phyloP scores from a whole-genome alignment of 2,329 filamentous ascomycete genomes.

The Aspergillus nomiae region DNA sequence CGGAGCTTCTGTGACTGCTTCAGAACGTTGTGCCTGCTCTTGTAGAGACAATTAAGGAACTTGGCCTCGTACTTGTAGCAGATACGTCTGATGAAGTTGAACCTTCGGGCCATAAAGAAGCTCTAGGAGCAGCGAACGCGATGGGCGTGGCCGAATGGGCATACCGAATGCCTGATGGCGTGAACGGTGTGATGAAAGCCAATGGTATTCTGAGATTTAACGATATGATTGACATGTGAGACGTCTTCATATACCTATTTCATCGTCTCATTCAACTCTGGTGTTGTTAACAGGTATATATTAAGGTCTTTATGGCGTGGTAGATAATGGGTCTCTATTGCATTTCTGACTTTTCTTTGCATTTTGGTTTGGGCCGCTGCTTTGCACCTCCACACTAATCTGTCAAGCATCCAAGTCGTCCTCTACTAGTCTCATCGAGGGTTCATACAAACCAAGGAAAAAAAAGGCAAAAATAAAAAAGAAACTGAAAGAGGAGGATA shows the following conservation, averaged over 20 bases:
- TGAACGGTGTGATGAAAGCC: conserved; percentile 82
- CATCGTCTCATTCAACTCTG: background rate
- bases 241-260: conserved; percentile 7
- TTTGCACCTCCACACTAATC: background rate
- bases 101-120: conserved; percentile 27
- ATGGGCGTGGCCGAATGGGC: conserved; percentile 42
- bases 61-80: conserved; percentile 86
- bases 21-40: conserved; percentile 92
- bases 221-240: conserved; percentile 77
- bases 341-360: background rate
- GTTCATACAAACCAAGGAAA: background rate
- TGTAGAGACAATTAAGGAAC: conserved; percentile 89
- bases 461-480: background rate
- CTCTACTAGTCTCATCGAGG: background rate
- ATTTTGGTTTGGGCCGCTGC: background rate
- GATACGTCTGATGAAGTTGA: conserved; percentile 70
- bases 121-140: conserved; percentile 24
- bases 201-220: conserved; percentile 92
- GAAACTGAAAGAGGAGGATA: background rate
- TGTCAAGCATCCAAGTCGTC: background rate
- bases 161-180: conserved; percentile 69
- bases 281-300: conserved; percentile 4
- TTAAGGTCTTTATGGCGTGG: background rate
- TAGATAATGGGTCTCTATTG: background rate
- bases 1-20: background rate